A percentile compares a stretch with the other conserved stretches of the same genome.
These are phyloP conservation scores for Achaetomium macrosporum DNA, from an alignment of 2,329 filamentous ascomycete species.

Conservation along the genomic window DNA sequence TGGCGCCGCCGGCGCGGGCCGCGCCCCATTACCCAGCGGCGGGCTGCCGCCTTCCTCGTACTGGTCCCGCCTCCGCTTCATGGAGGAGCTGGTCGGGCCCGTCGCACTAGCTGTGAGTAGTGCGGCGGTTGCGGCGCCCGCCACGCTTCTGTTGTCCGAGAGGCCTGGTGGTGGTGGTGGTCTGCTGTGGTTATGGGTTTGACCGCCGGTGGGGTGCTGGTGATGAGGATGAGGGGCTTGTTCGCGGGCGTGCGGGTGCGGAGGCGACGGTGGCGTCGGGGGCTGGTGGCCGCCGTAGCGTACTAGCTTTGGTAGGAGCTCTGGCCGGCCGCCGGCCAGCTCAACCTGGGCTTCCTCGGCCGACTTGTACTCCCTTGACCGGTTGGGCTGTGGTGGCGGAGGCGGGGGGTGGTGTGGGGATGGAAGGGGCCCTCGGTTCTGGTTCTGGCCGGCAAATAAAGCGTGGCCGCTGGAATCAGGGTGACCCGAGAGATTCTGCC, in stretches of 20 bases:
- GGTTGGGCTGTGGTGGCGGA: constrained; percentile 39
- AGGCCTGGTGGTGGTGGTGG: constrained; percentile 20
- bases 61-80: constrained; percentile 75
- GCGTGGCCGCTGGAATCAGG: constrained; percentile 46
- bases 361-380: constrained; percentile 83
- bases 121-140: constrained; percentile 3
- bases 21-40: constrained; percentile 69
- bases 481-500: constrained; percentile 64
- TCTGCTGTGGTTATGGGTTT: not conserved
- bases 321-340: constrained; percentile 83
- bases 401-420: constrained; percentile 69
- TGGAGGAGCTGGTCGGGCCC: constrained; percentile 46
- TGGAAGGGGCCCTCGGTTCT: constrained; percentile 64
- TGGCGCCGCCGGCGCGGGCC: constrained; percentile 50
- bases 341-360: constrained; percentile 93
- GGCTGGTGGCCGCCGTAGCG: constrained; percentile 94
- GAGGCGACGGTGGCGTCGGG: constrained; percentile 76
- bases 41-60: constrained; percentile 91
- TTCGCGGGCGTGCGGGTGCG: constrained; percentile 41
- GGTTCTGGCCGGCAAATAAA: constrained; percentile 55
- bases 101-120: not conserved
- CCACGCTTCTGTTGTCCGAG: too few species aligned
- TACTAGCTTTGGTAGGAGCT: constrained; percentile 85
- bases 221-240: not conserved
- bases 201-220: not conserved